Evolutionary conservation across 306 rosid genomes (phyloP), one percentile per base, ranked within the genome.

Genomic region (Canavalia ensiformis): DNA sequence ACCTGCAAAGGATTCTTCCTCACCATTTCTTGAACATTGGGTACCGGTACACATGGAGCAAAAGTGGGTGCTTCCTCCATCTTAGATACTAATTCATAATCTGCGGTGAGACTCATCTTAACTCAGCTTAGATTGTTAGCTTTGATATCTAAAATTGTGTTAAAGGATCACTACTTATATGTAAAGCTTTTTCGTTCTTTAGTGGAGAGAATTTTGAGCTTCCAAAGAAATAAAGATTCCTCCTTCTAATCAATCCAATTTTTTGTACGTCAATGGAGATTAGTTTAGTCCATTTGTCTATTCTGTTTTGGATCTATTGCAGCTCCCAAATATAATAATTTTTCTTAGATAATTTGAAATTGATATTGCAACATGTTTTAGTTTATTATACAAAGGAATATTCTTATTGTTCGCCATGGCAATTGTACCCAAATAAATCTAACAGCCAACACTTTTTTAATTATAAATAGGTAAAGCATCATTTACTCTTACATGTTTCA

Each of bases 11-110:
- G 87, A 37, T 87, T 76, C 5, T 45, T 76, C 68, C 44, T 83
- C 55, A 83, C 75, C 79, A 87, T 69, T 80, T 89, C 90, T 81
- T 89, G 90, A 70, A 87, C 90, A 74, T 82, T 84, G 31, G 41
- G 41, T 37, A 37, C 41, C 4, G 41, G 4, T 2, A 37, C 41
- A 37, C 41, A 37, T 37, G 41, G 31, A 30, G 50, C 83, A 34
- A 6, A 84, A 35, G 67, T 79, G 6, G 75, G 84, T 45, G 33
- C 44, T 63, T 77, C 75, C 58, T 68, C 56, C 37, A 74, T 73
- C 6, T 51, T 13, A 49, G n/a, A 12, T 12, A 11, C 55, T 9
- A n/a, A 18, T 52, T 64, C 75, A 73, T 63, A 29, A 47, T 64
- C 78, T 67, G 3, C 63, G 2, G 45, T 77, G 12, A 66, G 71